Conservation (phyloP, 2,329 filamentous ascomycete genomes). For the Calonectria pteridis region DNA sequence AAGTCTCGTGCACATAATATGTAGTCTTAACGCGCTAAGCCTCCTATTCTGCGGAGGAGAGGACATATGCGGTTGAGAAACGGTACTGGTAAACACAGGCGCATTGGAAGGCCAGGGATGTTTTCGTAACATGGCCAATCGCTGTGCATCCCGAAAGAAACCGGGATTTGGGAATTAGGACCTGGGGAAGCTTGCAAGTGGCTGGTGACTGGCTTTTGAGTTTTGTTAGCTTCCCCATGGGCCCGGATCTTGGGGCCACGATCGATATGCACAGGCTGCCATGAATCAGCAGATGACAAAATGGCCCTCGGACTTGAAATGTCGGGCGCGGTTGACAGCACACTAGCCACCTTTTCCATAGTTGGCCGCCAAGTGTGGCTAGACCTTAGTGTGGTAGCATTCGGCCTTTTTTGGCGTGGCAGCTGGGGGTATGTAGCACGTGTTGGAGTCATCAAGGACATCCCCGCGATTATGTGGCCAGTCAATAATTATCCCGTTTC, state of each 20-base stretch:
- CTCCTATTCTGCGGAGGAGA: too few relatives aligned
- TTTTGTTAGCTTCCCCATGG: background rate
- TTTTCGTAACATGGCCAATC: background rate
- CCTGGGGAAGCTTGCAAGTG: background rate
- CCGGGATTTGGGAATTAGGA: too few relatives aligned
- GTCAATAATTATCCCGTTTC: background rate
- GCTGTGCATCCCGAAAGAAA: background rate
- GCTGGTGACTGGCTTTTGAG: conserved; percentile 5
- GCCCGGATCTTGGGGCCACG: background rate
- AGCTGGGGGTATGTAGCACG: background rate
- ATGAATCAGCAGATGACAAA: background rate
- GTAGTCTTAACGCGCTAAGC: background rate
- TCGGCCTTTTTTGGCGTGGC: background rate
- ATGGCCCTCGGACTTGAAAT: background rate
- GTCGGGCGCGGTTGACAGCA: background rate
- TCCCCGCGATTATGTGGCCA: background rate
- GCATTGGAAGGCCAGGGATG: background rate
- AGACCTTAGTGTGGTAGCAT: background rate
- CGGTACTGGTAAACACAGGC: too few relatives aligned
- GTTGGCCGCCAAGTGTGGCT: too few relatives aligned
- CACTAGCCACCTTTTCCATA: background rate
- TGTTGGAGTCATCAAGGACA: background rate
- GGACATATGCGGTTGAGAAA: too few relatives aligned
- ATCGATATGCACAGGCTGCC: background rate
- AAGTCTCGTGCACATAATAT: background rate